Evolutionary conservation across 2,329 filamentous ascomycete genomes (phyloP).

Genomic region (Curvularia verruculosa): DNA sequence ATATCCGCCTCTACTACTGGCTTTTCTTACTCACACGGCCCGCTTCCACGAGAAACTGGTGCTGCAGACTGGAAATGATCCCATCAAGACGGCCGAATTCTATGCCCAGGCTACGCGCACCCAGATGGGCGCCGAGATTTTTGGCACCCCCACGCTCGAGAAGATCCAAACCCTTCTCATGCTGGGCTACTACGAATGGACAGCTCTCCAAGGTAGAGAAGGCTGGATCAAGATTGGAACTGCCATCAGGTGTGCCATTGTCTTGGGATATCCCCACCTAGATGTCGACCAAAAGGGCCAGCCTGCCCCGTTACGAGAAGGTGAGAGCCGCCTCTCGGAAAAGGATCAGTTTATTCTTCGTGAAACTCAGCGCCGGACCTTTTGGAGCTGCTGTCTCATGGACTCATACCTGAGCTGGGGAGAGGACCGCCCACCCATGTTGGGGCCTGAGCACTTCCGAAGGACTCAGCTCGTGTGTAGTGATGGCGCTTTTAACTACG

Average conservation of each 20-base stretch:
- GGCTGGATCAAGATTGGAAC: slow-evolving; percentile 71
- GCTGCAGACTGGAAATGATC: slow-evolving; percentile 15
- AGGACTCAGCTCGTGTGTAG: slow-evolving; percentile 71
- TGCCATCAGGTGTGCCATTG: slow-evolving; percentile 63
- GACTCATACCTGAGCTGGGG: slow-evolving; percentile 73
- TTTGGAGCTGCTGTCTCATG: slow-evolving; percentile 76
- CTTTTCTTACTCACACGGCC: slow-evolving; percentile 71
- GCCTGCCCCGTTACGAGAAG: slow-evolving; percentile 4
- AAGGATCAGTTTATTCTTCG: slow-evolving; percentile 60
- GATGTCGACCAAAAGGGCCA: slow-evolving; percentile 35
- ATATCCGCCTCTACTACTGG: slow-evolving; percentile 65
- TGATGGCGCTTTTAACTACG: slow-evolving; percentile 68
- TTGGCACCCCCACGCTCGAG: slow-evolving; percentile 60
- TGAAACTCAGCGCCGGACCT: slow-evolving; percentile 71
- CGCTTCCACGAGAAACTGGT: slow-evolving; percentile 67
- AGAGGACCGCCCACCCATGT: slow-evolving; percentile 64
- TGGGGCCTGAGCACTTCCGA: slow-evolving; percentile 63
- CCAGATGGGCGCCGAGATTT: slow-evolving; percentile 45
- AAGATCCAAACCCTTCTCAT: slow-evolving; percentile 72
- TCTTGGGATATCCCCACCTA: slow-evolving; percentile 39
- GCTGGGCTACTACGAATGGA: slow-evolving; percentile 75
- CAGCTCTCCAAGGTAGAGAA: slow-evolving; percentile 64
- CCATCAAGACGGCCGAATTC: slow-evolving; percentile 60
- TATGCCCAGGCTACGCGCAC: slow-evolving; percentile 66
- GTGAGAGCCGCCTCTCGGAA: slow-evolving; percentile 22